Base-by-base conservation (phyloP, 331 rosid genomes). In the Dryas integrifolia region DNA sequence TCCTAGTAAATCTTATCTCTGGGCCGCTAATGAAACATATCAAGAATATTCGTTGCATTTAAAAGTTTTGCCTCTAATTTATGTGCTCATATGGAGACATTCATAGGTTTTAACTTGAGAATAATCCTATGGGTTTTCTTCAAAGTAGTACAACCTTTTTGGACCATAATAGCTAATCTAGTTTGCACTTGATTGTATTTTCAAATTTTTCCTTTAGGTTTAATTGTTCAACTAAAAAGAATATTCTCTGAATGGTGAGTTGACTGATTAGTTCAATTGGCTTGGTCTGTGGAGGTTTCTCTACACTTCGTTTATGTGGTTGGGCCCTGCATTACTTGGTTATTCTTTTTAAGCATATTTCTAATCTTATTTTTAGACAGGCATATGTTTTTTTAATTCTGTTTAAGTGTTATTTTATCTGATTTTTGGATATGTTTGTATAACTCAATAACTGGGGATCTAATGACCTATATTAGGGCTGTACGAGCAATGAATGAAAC, bases 401-500 rank as follows among this genome's bases (percentile, higher is more conserved):
- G 15, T 65, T 26, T 6, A 43, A 68, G 48, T 55, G 55, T 38
- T 30, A 62, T 82, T 65, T 77, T 71, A 50, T 78, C 48, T 65
- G 47, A 69, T 58, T 48, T 56, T 67, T 66, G 66, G 65, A 70
- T 68, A 53, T 69, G 67, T 16, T 38, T 72, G 51, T 74, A 47
- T 58, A n/a, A 40, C 56, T 70, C 57, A 69, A 73, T 83, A 81
- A 85, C 79, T 67, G 60, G 3, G 59, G 51, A 66, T 80, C 61
- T 66, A 70, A 71, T 64, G 59, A 50, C 76, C 69, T 61, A 56
- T 70, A 2, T 75, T 72, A 95, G 99, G 96, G 98, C 98, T 86
- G 98, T 95, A 52, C 87, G 96, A 6, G 99, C 98, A 45, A 95
- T 95, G 99, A 92, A 85, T 81, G 99, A 95, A 80, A 92, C 96